Evolutionary conservation across 2,329 filamentous ascomycete genomes (phyloP), one percentile per base, ranked within the genome.

Genomic region (Penicillium sp.): DNA sequence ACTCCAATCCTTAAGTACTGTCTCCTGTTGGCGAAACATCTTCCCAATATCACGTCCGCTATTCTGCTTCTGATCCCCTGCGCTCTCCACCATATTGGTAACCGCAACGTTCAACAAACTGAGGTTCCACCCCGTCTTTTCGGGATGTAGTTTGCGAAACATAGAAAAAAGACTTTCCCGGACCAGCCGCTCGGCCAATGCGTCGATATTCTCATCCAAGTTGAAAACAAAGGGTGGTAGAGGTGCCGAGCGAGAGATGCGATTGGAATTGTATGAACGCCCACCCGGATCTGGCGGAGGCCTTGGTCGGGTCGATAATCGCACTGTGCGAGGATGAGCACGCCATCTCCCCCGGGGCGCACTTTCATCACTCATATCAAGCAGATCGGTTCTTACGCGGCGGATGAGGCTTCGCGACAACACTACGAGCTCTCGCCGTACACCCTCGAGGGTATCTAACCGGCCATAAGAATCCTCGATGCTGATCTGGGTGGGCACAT

Each of bases 391-490:
- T 38, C 84, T 81, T 85, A 96, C 90, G 29, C 90, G 79, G 29
- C 80, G 79, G 12, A 96, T 67, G 9, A 97, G 73, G 56, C 85
- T 88, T 12, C 72, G 74, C 0, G 85, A 77, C 2, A 96, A 72
- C 52, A 79, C 76, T n/a, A 73, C 69, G 35, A 96, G 73, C 68
- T 94, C 84, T 54, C 79, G 80, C 37, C 74, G 70, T 28, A 94
- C 81, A 51, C 83, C 77, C 1, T 79, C 67, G 45, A 84, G 64
- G 0, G 76, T 82, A 57, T 85, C 79, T 1, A 95, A 73, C 0
- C 82, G 81, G 22, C 80, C 77, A 65, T 95, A 97, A 15, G 88
- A 93, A 69, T 97, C 90, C 64, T 97, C 91, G 55, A 97, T 93
- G 66, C 88, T 93, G 64, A 97, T 94, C 67, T 96, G 90, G 1